These are phyloP conservation scores for Russula abietina DNA, from an alignment of 768 basidiomycete species.

Conservation along the genomic window DNA sequence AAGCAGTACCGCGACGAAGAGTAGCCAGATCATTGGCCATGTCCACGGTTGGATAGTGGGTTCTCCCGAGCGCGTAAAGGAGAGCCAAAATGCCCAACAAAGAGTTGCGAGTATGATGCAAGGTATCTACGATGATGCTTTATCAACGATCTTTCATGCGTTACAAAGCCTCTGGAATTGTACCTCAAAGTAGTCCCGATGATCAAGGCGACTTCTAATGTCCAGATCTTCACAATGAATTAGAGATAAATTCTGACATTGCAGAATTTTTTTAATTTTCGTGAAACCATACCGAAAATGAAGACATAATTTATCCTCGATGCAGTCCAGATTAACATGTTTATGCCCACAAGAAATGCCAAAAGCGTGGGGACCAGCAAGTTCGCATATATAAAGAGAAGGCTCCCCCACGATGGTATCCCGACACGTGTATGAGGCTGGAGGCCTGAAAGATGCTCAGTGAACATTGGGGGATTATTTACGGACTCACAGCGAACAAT, in stretches of 20 bases:
- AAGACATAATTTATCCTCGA: slow-evolving; percentile 90
- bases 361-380: slow-evolving; percentile 72
- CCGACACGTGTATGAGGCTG: slow-evolving; percentile 43
- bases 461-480: not conserved
- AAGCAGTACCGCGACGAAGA: slow-evolving; percentile 49
- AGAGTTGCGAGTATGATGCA: slow-evolving; percentile 70
- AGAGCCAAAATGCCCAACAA: slow-evolving; percentile 78
- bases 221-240: slow-evolving; percentile 13
- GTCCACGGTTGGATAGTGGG: slow-evolving; percentile 53
- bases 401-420: slow-evolving; percentile 64
- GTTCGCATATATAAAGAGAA: slow-evolving; percentile 75
- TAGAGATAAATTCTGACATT: not conserved
- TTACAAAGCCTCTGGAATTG: slow-evolving; percentile 14
- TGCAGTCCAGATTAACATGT: slow-evolving; percentile 69
- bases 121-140: slow-evolving; percentile 51
- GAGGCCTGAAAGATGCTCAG: slow-evolving; percentile 40
- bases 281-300: slow-evolving; percentile 61
- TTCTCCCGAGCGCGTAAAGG: slow-evolving; percentile 59
- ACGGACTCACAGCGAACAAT: slow-evolving; percentile 50
- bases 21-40: slow-evolving; percentile 83
- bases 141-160: not conserved
- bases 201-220: slow-evolving; percentile 39
- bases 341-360: slow-evolving; percentile 71
- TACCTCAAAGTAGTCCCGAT: slow-evolving; percentile 71
- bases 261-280: not conserved